Evolutionary conservation across 225 moss, liverwort and hornwort genomes (phyloP).

Genomic region (Pseudisothecium myosuroides): DNA sequence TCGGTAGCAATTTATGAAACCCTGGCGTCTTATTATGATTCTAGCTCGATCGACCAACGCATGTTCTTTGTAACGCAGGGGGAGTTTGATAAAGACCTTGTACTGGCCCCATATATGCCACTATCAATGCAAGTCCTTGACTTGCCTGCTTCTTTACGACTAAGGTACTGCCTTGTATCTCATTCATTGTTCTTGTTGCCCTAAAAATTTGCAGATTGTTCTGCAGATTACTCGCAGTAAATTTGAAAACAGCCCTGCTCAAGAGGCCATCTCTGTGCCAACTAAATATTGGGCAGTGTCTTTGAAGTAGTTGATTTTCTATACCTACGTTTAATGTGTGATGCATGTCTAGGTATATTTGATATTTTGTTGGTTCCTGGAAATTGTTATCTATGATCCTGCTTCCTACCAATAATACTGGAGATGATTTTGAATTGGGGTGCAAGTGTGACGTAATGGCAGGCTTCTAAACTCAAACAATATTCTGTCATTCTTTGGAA

Average conservation of each 20-base stretch:
- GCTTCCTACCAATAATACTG: not conserved
- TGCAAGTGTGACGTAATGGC: not conserved
- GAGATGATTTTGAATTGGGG: not conserved
- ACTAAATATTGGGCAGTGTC: not conserved
- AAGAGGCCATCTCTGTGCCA: not conserved
- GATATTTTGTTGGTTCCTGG: not conserved
- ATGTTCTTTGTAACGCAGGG: conserved; percentile 34
- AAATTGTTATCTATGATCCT: not conserved
- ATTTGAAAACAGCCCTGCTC: not conserved
- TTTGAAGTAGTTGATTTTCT: not conserved
- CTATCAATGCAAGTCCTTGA: conserved; percentile 67
- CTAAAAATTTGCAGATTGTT: not conserved
- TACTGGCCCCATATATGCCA: conserved; percentile 70
- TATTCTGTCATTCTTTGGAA: not conserved
- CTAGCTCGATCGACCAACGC: not conserved
- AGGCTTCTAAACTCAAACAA: not conserved
- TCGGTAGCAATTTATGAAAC: not conserved
- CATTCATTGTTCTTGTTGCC: not conserved
- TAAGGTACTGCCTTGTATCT: conserved; percentile 34
- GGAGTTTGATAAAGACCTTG: conserved; percentile 30
- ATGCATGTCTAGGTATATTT: not conserved
- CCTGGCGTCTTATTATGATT: not conserved
- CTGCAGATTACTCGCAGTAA: not conserved
- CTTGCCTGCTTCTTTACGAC: conserved; percentile 36
- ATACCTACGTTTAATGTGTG: not conserved